Base-by-base conservation (phyloP, 2,329 filamentous ascomycete species). In the Aspergillus pseudoviridinutans region DNA sequence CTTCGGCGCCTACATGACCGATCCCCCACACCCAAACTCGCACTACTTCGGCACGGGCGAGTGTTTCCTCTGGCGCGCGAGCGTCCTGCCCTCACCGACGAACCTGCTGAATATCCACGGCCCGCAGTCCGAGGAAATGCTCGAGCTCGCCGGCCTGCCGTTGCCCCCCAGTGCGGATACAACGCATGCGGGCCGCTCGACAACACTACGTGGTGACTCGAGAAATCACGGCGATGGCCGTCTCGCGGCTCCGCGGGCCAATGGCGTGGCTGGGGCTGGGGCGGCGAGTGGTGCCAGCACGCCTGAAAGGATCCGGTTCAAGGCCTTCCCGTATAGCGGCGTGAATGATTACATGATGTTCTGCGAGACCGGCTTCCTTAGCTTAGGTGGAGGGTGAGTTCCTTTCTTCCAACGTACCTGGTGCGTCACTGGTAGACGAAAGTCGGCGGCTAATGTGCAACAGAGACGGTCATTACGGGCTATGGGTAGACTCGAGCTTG, bases 281-380 rank as follows among this genome's bases (percentile, higher is more conserved):
- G 72, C 71, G 42, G 68, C 71, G 56, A 79, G 75, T 64, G 77
- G 81, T 2, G 76, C 82, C 1, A 82, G 80, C 27, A 85, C 86
- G 3, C 84, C 86, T 4, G 90, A 93, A 60, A 83, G 86, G 27
- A 91, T 97, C 64, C 87, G 94, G 22, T 99, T 99, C 82, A 97
- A 96, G 76, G 93, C 93, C 0, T 99, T 97, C 68, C 92, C 93
- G 0, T 97, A 97, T 70, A 95, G 90, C 56, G 94, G 94, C 4
- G 84, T 96, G 44, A 97, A 99, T 73, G 94, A 97, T 74, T 99
- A 96, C 72, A 91, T 93, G 79, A 94, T 97, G 64, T 89, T 95
- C 68, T 97, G 93, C 75, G 92, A 97, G 76, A 81, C 85, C 3
- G 84, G 87, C 25, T 97, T 90, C 71, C 75, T 99, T 47, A 94